Evolutionary conservation across 108 stramenopile species (phyloP).

Genomic region (Schizochytrium sp.): DNA sequence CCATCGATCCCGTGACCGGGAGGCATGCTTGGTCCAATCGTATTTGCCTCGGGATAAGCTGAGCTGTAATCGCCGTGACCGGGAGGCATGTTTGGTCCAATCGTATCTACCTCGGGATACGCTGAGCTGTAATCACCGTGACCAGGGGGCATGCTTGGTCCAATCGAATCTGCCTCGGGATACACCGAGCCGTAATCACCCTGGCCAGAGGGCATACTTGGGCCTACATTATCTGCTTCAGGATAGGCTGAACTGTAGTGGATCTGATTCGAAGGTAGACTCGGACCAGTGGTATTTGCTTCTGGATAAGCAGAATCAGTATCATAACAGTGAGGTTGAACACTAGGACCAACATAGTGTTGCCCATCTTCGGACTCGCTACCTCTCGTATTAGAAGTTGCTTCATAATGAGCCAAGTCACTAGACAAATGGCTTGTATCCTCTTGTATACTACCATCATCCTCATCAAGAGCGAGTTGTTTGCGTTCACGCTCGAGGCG

Average conservation of each 20-base stretch:
- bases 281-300: neutral
- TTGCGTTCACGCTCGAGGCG: no score
- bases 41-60: constrained; percentile 2
- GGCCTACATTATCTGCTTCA: neutral
- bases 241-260: neutral
- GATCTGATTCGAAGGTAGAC: neutral
- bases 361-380: no score
- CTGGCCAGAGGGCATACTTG: no score
- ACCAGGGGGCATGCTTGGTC: neutral
- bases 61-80: neutral
- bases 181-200: no score
- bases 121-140: neutral
- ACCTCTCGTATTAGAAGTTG: no score
- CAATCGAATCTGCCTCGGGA: neutral
- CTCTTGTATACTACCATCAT: no score
- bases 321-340: neutral
- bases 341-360: no score
- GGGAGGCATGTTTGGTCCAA: neutral
- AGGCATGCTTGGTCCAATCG: neutral
- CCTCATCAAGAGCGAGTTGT: no score
- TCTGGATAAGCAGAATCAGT: neutral
- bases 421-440: no score
- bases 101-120: neutral
- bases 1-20: neutral
- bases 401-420: no score